Base-by-base conservation (phyloP, 2,329 filamentous ascomycete genomes). In the Neoscytalidium dimidiatum region DNA sequence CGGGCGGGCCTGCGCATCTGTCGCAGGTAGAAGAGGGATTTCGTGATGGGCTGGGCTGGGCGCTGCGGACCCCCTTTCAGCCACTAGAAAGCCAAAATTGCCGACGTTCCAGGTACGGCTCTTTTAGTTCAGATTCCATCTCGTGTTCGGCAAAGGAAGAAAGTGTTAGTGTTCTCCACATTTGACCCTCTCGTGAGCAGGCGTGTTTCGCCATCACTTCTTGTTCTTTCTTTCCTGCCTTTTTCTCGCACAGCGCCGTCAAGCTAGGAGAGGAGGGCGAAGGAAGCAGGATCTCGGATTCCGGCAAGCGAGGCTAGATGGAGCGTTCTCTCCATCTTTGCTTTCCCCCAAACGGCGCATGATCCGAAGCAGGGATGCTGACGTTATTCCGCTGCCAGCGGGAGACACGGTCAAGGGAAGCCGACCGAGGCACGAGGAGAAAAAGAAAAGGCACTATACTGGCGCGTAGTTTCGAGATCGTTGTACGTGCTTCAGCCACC, bases 361-460 rank as follows among this genome's bases (percentile, higher is more conserved):
- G 56, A 46, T 60, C 28, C 41, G 56, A 60, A 46, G 56, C 56
- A 60, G 56, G 38, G 56, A 60, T 60, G 41, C 41, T 60, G 56
- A 35, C 41, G 38, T 29, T 48, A 58, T 58, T 23, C 48, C 48
- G 48, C 48, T 51, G 26, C 48, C 48, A 51, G 44, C 44, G 21
- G 9, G 33, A 35, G 33, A 35, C 33, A 35, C 33, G 14, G 8
- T 7, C 33, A 41, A 17, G 4, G 5, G 8, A 48, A 3, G 19
- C 8, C 19, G 44, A 26, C 44, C 44, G 44, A 48, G 44, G 44
- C 44, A 48, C 38, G 3, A 23, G 41, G 9, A 4, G 23, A 26
- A 29, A 17, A 19, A 29, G 13, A 29, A 49, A 49, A 49, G n/a
- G 13, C 19, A 21, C 6, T 6, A 2, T 3, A 29, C 23, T 23